These are phyloP conservation scores for Auricularia sp. DNA, from an alignment of 768 basidiomycete species.

Conservation along the genomic window DNA sequence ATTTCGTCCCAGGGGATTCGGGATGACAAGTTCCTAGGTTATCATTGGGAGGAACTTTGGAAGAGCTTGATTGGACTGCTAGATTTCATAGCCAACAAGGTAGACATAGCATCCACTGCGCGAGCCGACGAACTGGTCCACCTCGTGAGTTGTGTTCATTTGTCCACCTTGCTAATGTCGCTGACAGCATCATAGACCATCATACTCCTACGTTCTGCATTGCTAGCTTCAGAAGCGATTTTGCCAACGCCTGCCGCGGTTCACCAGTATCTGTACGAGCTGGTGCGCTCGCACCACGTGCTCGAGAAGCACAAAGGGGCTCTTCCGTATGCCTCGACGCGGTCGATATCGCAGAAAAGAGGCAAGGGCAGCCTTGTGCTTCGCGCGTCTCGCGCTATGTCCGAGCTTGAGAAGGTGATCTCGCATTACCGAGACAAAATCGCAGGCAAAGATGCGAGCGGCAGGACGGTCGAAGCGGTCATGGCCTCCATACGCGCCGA, in stretches of 20 bases:
- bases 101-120: slow-evolving; percentile 28
- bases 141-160: slow-evolving; percentile 32
- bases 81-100: slow-evolving; percentile 42
- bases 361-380: slow-evolving; percentile 23
- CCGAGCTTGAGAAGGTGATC: slow-evolving; percentile 1
- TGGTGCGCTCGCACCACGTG: slow-evolving; percentile 43
- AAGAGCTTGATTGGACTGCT: slow-evolving; percentile 42
- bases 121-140: slow-evolving; percentile 42
- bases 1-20: not conserved
- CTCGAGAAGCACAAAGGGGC: slow-evolving; percentile 35
- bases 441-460: slow-evolving; percentile 21
- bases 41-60: slow-evolving; percentile 61
- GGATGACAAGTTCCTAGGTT: slow-evolving; percentile 29
- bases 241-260: slow-evolving; percentile 43
- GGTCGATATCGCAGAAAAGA: slow-evolving; percentile 18
- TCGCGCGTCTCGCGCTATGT: slow-evolving; percentile 1
- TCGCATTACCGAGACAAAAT: not conserved
- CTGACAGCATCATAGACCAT: slow-evolving; percentile 30
- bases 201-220: slow-evolving; percentile 39
- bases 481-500: slow-evolving; percentile 48
- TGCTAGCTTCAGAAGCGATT: slow-evolving; percentile 45
- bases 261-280: slow-evolving; percentile 61
- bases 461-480: slow-evolving; percentile 42
- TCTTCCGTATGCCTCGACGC: slow-evolving; percentile 33
- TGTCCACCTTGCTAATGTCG: not conserved